Percentiles rank a stretch among this genome's conserved stretches.
Conservation (phyloP, 1,284 basidiomycete species). For the Pyrrhoderma noxium region DNA sequence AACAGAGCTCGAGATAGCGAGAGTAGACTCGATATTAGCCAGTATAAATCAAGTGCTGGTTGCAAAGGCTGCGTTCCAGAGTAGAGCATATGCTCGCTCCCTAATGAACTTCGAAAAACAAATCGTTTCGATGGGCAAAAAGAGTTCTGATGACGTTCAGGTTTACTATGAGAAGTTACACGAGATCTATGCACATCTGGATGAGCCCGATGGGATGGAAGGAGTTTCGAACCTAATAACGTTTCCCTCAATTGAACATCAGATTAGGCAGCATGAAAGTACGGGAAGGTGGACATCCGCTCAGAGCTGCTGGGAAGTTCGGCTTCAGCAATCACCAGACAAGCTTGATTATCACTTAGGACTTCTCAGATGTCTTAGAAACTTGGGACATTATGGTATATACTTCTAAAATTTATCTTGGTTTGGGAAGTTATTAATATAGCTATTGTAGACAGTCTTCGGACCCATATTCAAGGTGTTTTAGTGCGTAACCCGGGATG, state of each 20-base stretch:
- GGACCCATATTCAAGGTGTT: conserved; percentile 92
- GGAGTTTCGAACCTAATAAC: conserved; percentile 89
- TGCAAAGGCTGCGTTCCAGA: conserved; percentile 90
- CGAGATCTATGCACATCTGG: conserved; percentile 92
- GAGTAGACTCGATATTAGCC: conserved; percentile 73
- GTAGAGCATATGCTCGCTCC: conserved; percentile 90
- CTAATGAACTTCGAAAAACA: conserved; percentile 93
- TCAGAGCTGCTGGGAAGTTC: conserved; percentile 99
- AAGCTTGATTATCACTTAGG: conserved; percentile 88
- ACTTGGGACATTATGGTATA: conserved; percentile 95
- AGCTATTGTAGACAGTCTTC: conserved; percentile 69
- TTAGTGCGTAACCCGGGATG: conserved; percentile 83
- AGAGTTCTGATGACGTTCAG: conserved; percentile 51
- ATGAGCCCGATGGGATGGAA: conserved; percentile 99
- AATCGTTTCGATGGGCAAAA: conserved; percentile 45
- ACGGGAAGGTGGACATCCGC: conserved; percentile 97
- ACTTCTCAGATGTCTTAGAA: conserved; percentile 84
- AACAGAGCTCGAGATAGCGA: conserved; percentile 51
- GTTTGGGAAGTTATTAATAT: conserved; percentile 6
- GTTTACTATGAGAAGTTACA: conserved; percentile 88
- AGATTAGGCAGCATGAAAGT: conserved; percentile 97
- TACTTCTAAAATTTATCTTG: conserved; percentile 9
- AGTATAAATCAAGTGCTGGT: conserved; percentile 86
- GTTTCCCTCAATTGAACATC: conserved; percentile 88
- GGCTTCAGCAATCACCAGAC: conserved; percentile 84